phyloP scores from a whole-genome alignment of 2,329 filamentous ascomycete genomes.

The Simplicillium aogashimaense region DNA sequence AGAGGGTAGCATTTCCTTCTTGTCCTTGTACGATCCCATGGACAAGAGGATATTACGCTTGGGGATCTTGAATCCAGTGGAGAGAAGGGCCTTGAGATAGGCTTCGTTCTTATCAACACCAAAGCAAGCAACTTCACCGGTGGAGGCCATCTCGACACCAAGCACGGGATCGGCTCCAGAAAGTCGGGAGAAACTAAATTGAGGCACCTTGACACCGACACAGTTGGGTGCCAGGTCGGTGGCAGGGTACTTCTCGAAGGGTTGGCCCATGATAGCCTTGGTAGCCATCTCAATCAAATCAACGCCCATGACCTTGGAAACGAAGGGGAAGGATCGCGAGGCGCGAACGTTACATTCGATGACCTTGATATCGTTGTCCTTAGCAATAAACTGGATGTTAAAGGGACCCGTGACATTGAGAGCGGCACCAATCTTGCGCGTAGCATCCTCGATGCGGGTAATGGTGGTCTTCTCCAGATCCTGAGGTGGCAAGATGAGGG shows the following conservation, averaged over 20 bases:
- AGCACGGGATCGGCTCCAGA: conserved; percentile 93
- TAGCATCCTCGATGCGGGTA: conserved; percentile 84
- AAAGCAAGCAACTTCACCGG: conserved; percentile 95
- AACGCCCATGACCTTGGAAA: conserved; percentile 96
- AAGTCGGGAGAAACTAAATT: conserved; percentile 97
- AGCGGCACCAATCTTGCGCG: conserved; percentile 85
- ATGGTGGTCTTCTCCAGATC: conserved; percentile 87
- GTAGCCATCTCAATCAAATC: conserved; percentile 98
- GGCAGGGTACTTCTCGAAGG: conserved; percentile 73
- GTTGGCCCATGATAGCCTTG: conserved; percentile 84
- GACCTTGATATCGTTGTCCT: conserved; percentile 99
- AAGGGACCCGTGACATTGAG: conserved; percentile 93
- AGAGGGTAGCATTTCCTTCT: conserved; percentile 91
- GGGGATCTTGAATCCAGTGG: conserved; percentile 91
- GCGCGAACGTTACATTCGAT: conserved; percentile 98
- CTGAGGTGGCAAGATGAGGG: conserved; percentile 87
- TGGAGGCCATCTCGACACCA: conserved; percentile 98
- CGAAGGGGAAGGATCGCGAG: conserved; percentile 93
- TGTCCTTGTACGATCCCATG: conserved; percentile 96
- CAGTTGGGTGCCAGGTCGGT: conserved; percentile 68
- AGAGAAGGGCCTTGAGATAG: conserved; percentile 91
- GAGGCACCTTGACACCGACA: conserved; percentile 94
- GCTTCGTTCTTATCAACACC: conserved; percentile 94
- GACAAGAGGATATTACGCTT: conserved; percentile 93
- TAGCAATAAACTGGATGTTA: conserved; percentile 99